Percentiles rank a stretch among this genome's conserved stretches.
phyloP scores from a whole-genome alignment of 2,329 filamentous ascomycete species.

The Eurotiales sp. region DNA sequence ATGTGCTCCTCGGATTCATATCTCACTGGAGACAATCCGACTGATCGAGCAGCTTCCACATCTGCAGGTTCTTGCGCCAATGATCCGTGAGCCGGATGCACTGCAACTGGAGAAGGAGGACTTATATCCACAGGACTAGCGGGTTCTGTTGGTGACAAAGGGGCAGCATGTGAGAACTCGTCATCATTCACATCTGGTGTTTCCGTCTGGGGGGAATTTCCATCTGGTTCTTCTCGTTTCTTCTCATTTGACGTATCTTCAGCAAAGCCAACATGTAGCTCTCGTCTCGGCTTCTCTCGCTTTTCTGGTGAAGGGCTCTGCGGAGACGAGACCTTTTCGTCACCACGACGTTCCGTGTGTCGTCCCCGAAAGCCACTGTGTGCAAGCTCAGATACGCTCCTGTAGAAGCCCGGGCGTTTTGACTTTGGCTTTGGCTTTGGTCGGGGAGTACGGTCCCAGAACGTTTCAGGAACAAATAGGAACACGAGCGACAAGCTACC shows the following conservation, averaged over 20 bases:
- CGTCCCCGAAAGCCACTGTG: constrained; percentile 33
- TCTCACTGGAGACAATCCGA: constrained; percentile 25
- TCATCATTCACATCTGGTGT: neutral
- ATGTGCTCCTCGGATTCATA: constrained; percentile 30
- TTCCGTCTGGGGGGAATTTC: neutral
- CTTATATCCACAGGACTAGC: neutral
- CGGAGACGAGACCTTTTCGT: constrained; percentile 16
- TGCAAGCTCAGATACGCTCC: constrained; percentile 37
- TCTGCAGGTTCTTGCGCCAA: constrained; percentile 20
- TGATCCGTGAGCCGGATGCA: neutral
- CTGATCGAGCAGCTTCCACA: constrained; percentile 25
- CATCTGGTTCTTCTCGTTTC: neutral
- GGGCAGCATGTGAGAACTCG: constrained; percentile 17
- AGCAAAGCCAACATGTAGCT: constrained; percentile 57
- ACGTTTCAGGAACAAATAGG: constrained; percentile 89
- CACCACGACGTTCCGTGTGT: constrained; percentile 19
- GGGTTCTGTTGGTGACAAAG: constrained; percentile 15
- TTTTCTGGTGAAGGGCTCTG: constrained; percentile 18
- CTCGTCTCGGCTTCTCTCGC: constrained; percentile 25
- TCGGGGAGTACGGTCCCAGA: constrained; percentile 81
- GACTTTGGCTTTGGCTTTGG: constrained; percentile 42
- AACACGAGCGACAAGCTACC: constrained; percentile 71
- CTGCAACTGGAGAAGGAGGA: neutral
- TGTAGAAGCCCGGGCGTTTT: constrained; percentile 33
- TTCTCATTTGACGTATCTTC: constrained; percentile 28